Percentiles rank a stretch among this genome's conserved stretches.
Evolutionary conservation across 1,284 basidiomycete genomes (phyloP).

Genomic region (Lentinus polychrous): DNA sequence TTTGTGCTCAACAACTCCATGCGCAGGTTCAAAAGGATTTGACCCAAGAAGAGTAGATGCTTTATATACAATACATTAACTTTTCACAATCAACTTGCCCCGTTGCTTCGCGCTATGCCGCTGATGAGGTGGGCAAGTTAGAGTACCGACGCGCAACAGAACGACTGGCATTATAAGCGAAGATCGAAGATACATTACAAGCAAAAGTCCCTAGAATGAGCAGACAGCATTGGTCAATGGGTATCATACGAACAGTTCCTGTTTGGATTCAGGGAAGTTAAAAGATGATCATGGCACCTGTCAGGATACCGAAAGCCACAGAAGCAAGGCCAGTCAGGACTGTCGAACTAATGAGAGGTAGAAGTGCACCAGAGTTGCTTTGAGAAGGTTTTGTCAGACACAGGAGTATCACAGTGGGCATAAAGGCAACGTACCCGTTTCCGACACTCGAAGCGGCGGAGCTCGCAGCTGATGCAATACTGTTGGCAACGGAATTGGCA

Average conservation of each 20-base stretch:
- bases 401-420: not conserved
- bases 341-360: conserved; percentile 19
- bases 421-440: not conserved
- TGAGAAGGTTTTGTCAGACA: conserved; percentile 1
- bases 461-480: conserved; percentile 10
- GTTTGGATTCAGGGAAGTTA: conserved; percentile 18
- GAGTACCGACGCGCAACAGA: too few relatives aligned
- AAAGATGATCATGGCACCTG: conserved; percentile 34
- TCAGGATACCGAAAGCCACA: conserved; percentile 34
- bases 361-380: not conserved
- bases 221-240: not conserved
- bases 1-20: conserved; percentile 3
- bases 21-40: conserved; percentile 59
- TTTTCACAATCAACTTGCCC: not conserved
- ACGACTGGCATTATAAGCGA: not conserved
- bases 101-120: too few relatives aligned
- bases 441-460: conserved; percentile 1
- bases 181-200: not conserved
- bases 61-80: conserved; percentile 7
- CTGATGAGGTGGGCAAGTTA: too few relatives aligned
- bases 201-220: too few relatives aligned
- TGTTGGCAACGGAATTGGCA: conserved; percentile 16
- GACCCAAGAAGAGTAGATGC: conserved; percentile 28
- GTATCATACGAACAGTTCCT: not conserved
- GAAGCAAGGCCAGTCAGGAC: conserved; percentile 35